A percentile compares a stretch with the other conserved stretches of the same genome.
Conservation (phyloP, 2,329 filamentous ascomycete species). For the Penicillium sp. region DNA sequence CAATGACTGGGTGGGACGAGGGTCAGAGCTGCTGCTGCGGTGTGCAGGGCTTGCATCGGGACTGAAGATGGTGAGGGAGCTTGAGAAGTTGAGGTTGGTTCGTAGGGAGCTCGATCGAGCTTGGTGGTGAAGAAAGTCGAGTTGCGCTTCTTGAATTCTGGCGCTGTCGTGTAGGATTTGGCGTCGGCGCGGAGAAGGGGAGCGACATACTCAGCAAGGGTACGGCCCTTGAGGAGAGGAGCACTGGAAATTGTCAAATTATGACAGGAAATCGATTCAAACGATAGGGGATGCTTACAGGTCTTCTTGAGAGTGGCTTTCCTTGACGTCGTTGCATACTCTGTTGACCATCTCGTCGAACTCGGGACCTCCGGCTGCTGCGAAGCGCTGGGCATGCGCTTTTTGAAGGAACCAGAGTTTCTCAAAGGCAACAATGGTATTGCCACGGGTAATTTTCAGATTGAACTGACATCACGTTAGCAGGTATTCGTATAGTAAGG, state of each 20-base stretch:
- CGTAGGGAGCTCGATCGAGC: slow-evolving; percentile 28
- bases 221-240: slow-evolving; percentile 31
- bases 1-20: slow-evolving; percentile 45
- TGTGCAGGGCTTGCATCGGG: slow-evolving; percentile 43
- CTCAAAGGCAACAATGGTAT: slow-evolving; percentile 75
- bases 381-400: slow-evolving; percentile 59
- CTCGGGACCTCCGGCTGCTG: slow-evolving; percentile 45
- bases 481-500: background rate
- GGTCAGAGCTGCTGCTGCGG: slow-evolving; percentile 43
- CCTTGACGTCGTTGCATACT: slow-evolving; percentile 29
- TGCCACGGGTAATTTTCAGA: slow-evolving; percentile 86
- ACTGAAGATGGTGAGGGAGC: slow-evolving; percentile 19
- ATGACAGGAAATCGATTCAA: background rate
- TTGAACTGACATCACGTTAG: slow-evolving; percentile 60
- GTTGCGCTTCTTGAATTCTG: slow-evolving; percentile 57
- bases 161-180: slow-evolving; percentile 57
- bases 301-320: slow-evolving; percentile 22
- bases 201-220: slow-evolving; percentile 49
- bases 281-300: slow-evolving; percentile 26
- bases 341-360: slow-evolving; percentile 42
- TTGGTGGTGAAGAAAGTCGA: slow-evolving; percentile 56
- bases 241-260: slow-evolving; percentile 18
- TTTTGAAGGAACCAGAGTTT: slow-evolving; percentile 81
- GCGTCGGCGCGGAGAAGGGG: slow-evolving; percentile 55
- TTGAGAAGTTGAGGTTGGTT: slow-evolving; percentile 16